Conservation (phyloP, 1,139 yeast genomes). For the Geotrichum cucujoidarum region DNA sequence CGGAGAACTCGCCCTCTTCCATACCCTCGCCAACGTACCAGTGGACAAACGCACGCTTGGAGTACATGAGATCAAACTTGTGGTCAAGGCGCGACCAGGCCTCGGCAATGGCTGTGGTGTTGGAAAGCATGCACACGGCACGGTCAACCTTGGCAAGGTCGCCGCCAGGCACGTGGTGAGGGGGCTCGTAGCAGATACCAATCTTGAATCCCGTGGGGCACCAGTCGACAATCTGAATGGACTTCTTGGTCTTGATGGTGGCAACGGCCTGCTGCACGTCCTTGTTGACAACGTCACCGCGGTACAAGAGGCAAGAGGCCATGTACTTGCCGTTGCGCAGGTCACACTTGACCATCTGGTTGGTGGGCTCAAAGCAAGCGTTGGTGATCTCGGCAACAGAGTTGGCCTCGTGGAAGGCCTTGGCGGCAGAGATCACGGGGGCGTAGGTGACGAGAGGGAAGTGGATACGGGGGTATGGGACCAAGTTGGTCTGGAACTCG, state of each 20-base stretch:
- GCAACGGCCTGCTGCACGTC: constrained; percentile 96
- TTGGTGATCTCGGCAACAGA: constrained; percentile 93
- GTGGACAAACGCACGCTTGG: constrained; percentile 98
- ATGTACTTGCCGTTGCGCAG: constrained; percentile 94
- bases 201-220: constrained; percentile 99
- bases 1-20: constrained; percentile 91
- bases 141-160: constrained; percentile 90
- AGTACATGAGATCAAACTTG: constrained; percentile 96
- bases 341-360: constrained; percentile 98
- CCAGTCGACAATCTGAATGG: constrained; percentile 98
- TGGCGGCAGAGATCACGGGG: constrained; percentile 85
- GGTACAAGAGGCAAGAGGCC: constrained; percentile 95
- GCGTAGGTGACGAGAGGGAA: constrained; percentile 98
- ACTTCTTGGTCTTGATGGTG: constrained; percentile 84
- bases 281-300: constrained; percentile 97
- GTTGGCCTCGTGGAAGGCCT: constrained; percentile 88
- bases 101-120: constrained; percentile 96
- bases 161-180: constrained; percentile 82
- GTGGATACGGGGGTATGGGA: constrained; percentile 98
- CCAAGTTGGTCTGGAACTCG: constrained; percentile 96
- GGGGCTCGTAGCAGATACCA: constrained; percentile 97
- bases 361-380: constrained; percentile 96
- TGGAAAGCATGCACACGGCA: constrained; percentile 96
- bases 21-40: constrained; percentile 98
- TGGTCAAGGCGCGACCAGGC: constrained; percentile 97